These are phyloP conservation scores for Plasmopara viticola DNA, from an alignment of 352 stramenopile species.

Conservation along the genomic window DNA sequence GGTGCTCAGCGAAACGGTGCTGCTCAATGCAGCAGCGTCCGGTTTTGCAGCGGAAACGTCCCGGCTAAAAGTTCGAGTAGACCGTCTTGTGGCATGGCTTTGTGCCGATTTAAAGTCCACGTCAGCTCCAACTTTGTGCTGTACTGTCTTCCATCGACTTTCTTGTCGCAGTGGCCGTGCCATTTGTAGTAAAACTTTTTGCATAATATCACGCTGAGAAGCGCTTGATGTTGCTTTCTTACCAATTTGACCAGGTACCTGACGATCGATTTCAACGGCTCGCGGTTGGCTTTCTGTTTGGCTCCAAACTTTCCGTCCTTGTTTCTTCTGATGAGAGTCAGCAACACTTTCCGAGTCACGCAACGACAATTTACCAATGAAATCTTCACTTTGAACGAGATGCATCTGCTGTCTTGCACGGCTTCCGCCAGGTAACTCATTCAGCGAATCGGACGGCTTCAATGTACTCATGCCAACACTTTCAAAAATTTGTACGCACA, in stretches of 20 bases:
- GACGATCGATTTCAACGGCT: slow-evolving; percentile 16
- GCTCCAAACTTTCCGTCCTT: slow-evolving; percentile 7
- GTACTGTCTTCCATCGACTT: slow-evolving; percentile 22
- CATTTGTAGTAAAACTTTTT: slow-evolving; percentile 18
- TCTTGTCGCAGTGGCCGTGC: slow-evolving; percentile 12
- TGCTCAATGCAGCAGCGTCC: slow-evolving; percentile 31
- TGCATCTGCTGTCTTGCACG: slow-evolving; percentile 9
- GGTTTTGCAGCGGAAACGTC: slow-evolving; percentile 2
- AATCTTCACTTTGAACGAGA: slow-evolving; percentile 22
- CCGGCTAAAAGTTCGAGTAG: neutral
- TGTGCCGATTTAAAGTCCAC: slow-evolving; percentile 7
- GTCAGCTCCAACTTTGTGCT: slow-evolving; percentile 19
- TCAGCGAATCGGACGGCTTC: slow-evolving; percentile 17
- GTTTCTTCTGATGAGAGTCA: slow-evolving; percentile 1
- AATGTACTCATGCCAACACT: slow-evolving; percentile 18
- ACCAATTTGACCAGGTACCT: slow-evolving; percentile 14
- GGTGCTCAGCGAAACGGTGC: slow-evolving; percentile 59
- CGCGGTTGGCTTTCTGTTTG: slow-evolving; percentile 7
- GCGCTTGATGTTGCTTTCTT: slow-evolving; percentile 16
- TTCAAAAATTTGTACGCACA: slow-evolving; percentile 24
- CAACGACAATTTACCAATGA: slow-evolving; percentile 3
- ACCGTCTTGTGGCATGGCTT: neutral
- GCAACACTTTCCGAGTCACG: slow-evolving; percentile 3
- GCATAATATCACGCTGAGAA: slow-evolving; percentile 12
- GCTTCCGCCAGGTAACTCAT: slow-evolving; percentile 10